Evolutionary conservation across 768 basidiomycete species (phyloP), one percentile per base, ranked within the genome.

Genomic region (Tricholoma sp.): DNA sequence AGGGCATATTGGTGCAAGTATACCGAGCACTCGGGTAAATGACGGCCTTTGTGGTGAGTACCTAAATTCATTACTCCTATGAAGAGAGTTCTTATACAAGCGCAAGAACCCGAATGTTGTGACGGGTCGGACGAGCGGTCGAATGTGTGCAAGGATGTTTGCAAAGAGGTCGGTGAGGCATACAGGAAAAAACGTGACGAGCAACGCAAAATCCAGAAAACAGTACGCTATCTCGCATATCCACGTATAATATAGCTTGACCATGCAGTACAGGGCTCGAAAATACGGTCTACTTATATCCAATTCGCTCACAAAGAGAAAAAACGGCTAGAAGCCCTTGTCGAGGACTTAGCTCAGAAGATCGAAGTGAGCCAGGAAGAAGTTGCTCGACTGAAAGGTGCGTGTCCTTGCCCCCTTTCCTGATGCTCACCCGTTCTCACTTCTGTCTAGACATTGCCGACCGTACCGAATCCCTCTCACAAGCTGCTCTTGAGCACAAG

Each of bases 91-190:
- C 63, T 71, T 41, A 74, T 49, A 19, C 4, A 10, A 10, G 14
- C 3, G 18, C 5, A 62, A 97, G 96, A 99, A 69, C 79, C 82
- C 0, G 83, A 92, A 67, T 99, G 96, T 65, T 99, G 96, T 66
- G 96, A 99, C 63, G 96, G 96, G 11, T 93, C 94, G 0, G 96
- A 99, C 71, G 97, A 99, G 73, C 80, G 76, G 22, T 71, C 82
- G 9, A 93, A 93, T 16, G 77, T 88, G 14, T 99, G 97, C 69
- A 72, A 79, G 34, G 85, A 97, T 69, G 74, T 72, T 2, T 99
- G 97, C 69, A 77, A 79, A 49, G 83, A 88, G 66, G 78, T 90
- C 45, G 94, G 94, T 1, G 81, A 83, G 57, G 82, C 65, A 31
- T 83, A 90, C 70, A 76, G 85, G 62, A 83, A 81, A 71, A 80